Evolutionary conservation across 768 basidiomycete species (phyloP).

Genomic region (Ramaria rubella): DNA sequence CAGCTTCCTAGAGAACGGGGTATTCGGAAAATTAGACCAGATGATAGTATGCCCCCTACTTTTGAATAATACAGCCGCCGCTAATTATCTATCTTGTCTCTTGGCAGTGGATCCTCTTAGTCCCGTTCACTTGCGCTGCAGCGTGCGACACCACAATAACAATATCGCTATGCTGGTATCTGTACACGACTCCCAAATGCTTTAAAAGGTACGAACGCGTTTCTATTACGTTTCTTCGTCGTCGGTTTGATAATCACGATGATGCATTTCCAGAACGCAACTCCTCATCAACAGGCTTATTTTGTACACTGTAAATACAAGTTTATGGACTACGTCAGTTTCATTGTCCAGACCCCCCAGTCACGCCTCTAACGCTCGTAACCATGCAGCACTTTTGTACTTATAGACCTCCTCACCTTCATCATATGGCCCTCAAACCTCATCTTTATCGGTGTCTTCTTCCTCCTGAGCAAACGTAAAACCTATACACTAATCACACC

Average conservation of each 20-base stretch:
- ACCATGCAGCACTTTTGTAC: neutral
- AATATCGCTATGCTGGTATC: slow-evolving; percentile 2
- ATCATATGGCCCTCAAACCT: neutral
- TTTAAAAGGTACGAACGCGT: neutral
- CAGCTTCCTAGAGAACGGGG: neutral
- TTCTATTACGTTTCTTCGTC: neutral
- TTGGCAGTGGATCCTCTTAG: slow-evolving; percentile 1
- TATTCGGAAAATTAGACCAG: neutral
- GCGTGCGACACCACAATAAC: slow-evolving; percentile 1
- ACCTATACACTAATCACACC: too few species aligned
- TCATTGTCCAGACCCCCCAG: neutral
- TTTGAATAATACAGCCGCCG: neutral
- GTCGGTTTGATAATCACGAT: neutral
- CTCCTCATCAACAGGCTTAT: slow-evolving; percentile 5
- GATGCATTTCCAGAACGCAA: neutral
- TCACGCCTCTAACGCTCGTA: neutral
- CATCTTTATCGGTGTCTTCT: neutral
- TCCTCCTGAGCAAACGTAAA: slow-evolving; percentile 6
- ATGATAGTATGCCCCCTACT: neutral
- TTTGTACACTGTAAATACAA: slow-evolving; percentile 2
- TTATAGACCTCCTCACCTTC: neutral
- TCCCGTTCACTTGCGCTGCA: neutral
- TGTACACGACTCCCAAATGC: neutral
- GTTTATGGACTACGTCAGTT: neutral
- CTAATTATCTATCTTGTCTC: neutral